Percentiles rank a stretch among this genome's conserved stretches.
Conservation (phyloP, 192 early-diverging fungal genomes). For the Coemansia sp. region DNA sequence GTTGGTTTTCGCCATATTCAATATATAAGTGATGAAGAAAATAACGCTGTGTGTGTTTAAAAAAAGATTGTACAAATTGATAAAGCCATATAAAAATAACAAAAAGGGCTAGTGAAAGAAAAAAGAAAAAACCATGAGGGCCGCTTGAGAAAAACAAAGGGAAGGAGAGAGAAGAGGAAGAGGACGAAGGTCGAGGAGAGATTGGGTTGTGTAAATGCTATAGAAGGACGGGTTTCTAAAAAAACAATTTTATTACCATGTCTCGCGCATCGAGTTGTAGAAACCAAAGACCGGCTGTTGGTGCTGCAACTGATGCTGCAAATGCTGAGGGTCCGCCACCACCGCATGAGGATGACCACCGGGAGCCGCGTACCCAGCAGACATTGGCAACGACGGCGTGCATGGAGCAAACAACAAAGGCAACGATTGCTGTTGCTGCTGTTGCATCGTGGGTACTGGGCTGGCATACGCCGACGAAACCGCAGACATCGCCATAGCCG, state of each 20-base stretch:
- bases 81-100: not conserved
- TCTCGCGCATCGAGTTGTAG: slow-evolving; percentile 7
- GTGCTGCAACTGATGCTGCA: slow-evolving; percentile 5
- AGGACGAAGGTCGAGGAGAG: too few species aligned
- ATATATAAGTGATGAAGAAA: not conserved
- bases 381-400: slow-evolving; percentile 17
- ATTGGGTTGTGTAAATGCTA: too few species aligned
- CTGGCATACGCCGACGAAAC: not conserved
- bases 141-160: too few species aligned
- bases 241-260: too few species aligned
- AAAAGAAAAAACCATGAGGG: not conserved
- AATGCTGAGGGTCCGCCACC: not conserved
- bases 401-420: slow-evolving; percentile 43
- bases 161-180: too few species aligned
- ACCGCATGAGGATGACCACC: not conserved
- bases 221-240: too few species aligned
- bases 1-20: too few species aligned
- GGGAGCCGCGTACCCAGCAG: not conserved
- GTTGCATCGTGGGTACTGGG: not conserved
- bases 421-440: slow-evolving; percentile 10
- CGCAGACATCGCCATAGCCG: not conserved
- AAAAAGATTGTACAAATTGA: not conserved
- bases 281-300: slow-evolving; percentile 16
- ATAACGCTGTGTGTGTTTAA: not conserved
- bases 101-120: not conserved